Conservation (phyloP, 139 green algal genomes). For the Coelastrella sp. region DNA sequence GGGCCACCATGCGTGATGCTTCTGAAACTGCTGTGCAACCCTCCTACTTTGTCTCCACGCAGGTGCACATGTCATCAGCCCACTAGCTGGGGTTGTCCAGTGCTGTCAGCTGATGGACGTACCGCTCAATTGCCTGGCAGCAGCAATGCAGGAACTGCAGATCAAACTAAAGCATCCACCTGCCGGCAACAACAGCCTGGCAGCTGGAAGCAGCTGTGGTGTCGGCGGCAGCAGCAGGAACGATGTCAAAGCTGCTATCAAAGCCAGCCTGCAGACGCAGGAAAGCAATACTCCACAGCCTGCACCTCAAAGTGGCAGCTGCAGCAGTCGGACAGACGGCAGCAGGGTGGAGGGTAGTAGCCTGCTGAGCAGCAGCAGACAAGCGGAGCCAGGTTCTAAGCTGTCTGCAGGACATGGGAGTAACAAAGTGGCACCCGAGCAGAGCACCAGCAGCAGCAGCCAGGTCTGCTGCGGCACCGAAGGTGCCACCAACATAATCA, state of each 20-base stretch:
- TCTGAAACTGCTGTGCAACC: too few species aligned
- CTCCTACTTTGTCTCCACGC: not conserved
- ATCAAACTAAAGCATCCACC: not conserved
- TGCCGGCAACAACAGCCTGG: not conserved
- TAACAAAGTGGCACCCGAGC: too few species aligned
- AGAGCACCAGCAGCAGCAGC: too few species aligned
- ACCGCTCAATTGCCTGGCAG: not conserved
- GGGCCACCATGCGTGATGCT: too few species aligned
- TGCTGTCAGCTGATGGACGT: conserved; percentile 26
- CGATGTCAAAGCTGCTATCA: not conserved
- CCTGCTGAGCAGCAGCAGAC: not conserved
- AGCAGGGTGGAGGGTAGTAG: too few species aligned
- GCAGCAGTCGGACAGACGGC: too few species aligned
- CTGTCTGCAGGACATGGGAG: not conserved
- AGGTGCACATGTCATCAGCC: conserved; percentile 23
- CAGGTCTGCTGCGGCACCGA: too few species aligned
- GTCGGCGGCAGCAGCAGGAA: conserved; percentile 5
- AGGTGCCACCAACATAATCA: too few species aligned
- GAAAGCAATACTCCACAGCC: not conserved
- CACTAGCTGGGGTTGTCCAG: not conserved
- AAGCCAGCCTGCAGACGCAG: not conserved
- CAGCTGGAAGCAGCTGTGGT: not conserved
- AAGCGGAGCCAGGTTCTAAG: not conserved
- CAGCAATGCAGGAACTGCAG: conserved; percentile 27
- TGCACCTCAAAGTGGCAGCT: too few species aligned